Evolutionary conservation across 352 stramenopile species (phyloP).

Genomic region (Pythium oligandrum): DNA sequence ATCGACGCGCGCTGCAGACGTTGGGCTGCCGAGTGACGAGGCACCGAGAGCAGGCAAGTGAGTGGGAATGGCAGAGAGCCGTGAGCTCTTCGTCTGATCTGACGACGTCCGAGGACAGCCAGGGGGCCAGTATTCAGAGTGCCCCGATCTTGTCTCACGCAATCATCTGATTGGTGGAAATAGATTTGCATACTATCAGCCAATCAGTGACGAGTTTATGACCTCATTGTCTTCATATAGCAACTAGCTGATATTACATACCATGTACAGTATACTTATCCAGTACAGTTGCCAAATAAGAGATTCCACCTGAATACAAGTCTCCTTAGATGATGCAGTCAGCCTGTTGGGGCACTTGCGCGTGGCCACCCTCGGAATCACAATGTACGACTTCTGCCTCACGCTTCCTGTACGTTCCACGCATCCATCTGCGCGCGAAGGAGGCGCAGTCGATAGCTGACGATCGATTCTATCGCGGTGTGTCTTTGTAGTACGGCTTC

Average conservation of each 20-base stretch:
- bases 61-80: not conserved
- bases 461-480: slow-evolving; percentile 2
- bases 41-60: not conserved
- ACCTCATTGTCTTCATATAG: too few relatives aligned
- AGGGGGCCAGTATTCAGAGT: too few relatives aligned
- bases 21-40: not conserved
- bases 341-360: not conserved
- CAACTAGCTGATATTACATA: too few relatives aligned
- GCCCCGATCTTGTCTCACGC: too few relatives aligned
- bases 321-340: not conserved
- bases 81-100: too few relatives aligned
- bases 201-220: too few relatives aligned
- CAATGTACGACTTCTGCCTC: slow-evolving; percentile 87
- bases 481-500: slow-evolving; percentile 54
- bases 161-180: too few relatives aligned
- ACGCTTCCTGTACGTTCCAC: slow-evolving; percentile 69
- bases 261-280: too few relatives aligned
- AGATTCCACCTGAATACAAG: not conserved
- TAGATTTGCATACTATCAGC: too few relatives aligned
- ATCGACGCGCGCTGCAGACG: too few relatives aligned
- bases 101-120: too few relatives aligned
- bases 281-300: not conserved
- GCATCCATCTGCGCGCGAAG: too few relatives aligned
- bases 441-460: not conserved
- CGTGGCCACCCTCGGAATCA: not conserved